These are phyloP conservation scores for Zygosaccharomyces bisporus DNA, from an alignment of 805 yeast species.

Conservation along the genomic window DNA sequence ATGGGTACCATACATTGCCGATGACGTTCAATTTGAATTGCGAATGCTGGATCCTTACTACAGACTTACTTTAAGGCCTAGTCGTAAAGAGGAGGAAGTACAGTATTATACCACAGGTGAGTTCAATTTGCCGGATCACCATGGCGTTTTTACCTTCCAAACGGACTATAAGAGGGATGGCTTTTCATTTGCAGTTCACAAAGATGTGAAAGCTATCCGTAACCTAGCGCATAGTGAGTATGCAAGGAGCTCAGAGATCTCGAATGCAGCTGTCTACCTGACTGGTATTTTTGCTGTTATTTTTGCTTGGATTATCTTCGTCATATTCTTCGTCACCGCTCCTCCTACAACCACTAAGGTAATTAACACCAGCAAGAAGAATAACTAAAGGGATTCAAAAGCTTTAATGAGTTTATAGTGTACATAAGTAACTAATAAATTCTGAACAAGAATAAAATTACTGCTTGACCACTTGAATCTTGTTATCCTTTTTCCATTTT, in stretches of 20 bases:
- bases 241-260: constrained; percentile 86
- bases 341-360: constrained; percentile 15
- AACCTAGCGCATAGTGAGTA: constrained; percentile 95
- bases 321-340: constrained; percentile 49
- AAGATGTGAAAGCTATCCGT: constrained; percentile 74
- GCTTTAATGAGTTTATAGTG: constrained; percentile 2
- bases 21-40: constrained; percentile 76
- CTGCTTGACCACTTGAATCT: constrained; percentile 35
- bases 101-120: constrained; percentile 50
- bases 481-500: constrained; percentile 36
- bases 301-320: constrained; percentile 71
- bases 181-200: constrained; percentile 58
- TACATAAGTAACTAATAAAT: neutral
- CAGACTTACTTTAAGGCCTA: constrained; percentile 58
- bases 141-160: constrained; percentile 89
- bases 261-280: constrained; percentile 90
- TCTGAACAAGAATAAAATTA: constrained; percentile 10
- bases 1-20: constrained; percentile 68
- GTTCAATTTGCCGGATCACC: constrained; percentile 87
- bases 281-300: constrained; percentile 67
- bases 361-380: constrained; percentile 22
- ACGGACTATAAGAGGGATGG: constrained; percentile 80
- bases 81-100: constrained; percentile 39
- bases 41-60: constrained; percentile 94
- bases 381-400: constrained; percentile 12